Base-by-base conservation (phyloP, 208 protist genomes). In the Trypanosoma lewisi region DNA sequence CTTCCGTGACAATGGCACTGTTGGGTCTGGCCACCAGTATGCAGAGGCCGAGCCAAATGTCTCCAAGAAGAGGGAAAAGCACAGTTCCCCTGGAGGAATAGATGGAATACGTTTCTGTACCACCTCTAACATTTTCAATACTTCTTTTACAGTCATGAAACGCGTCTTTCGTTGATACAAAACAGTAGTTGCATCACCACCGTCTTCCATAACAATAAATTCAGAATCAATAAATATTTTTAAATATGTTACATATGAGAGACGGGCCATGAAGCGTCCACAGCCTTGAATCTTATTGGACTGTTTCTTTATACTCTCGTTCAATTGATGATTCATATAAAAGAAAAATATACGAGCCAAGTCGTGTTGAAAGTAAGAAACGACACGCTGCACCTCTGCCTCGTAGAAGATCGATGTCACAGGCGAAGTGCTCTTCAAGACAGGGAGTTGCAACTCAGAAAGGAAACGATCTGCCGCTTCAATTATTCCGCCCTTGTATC, bases 11-110 rank as follows among this genome's bases (percentile, higher is more conserved):
- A 66, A 56, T 6, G 76, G 79, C 1, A 93, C 73, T n/a, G 83
- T 69, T n/a, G 82, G 82, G 42, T 92, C 83, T 7, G 86, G 82
- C 62, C 83, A 95, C 86, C 89, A 95, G 70, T 93, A 84, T 36
- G 80, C 34, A 25, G 68, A 70, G 19, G 86, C 25, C 28, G 81
- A 63, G 12, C 67, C 63, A 34, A 95, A 45, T 21, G 64, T 68
- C 49, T 95, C 83, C 4, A 93, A 44, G 63, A 93, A 93, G 23
- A 92, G 60, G 4, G 80, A 78, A 55, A 93, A 93, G 50, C 80
- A 82, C 2, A 95, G 25, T 50, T 87, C 81, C 34, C 70, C 77
- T 23, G 50, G 19, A 21, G 60, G 42, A 36, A 66, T 19, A 9
- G 57, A 44, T 30, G 54, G 53, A 25, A 60, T 65, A 11, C 64